Evolutionary conservation across 179 eudicot genomes (phyloP).

Genomic region (Actinidia arguta): DNA sequence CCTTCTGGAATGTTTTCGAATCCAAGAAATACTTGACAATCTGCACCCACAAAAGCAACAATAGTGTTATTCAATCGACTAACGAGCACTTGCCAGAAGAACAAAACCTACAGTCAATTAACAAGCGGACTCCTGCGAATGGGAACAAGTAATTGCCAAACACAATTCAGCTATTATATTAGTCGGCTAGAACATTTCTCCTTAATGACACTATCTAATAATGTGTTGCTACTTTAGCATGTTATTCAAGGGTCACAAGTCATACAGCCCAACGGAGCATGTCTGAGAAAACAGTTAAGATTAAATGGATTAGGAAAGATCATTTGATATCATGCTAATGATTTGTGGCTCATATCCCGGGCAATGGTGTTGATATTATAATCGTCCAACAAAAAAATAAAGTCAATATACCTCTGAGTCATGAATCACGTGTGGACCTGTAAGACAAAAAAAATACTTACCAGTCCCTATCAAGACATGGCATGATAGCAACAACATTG

Average conservation of each 20-base stretch:
- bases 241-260: neutral
- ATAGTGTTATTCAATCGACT: neutral
- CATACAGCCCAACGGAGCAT: neutral
- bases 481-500: neutral
- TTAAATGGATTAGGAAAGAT: neutral
- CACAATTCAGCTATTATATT: neutral
- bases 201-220: too few relatives aligned
- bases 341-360: neutral
- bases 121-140: neutral
- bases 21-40: constrained; percentile 90
- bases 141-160: neutral
- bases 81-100: neutral
- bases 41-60: constrained; percentile 38
- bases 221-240: neutral
- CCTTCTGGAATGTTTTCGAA: constrained; percentile 85
- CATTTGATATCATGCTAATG: neutral
- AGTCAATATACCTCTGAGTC: neutral
- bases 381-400: neutral
- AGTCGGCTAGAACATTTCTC: too few relatives aligned
- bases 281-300: neutral
- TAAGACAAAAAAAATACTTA: neutral
- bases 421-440: neutral
- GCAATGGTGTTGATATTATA: neutral
- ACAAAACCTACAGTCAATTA: neutral
- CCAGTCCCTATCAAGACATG: neutral